Evolutionary conservation across 805 yeast genomes (phyloP).

Genomic region (Cephaloascus fragrans): DNA sequence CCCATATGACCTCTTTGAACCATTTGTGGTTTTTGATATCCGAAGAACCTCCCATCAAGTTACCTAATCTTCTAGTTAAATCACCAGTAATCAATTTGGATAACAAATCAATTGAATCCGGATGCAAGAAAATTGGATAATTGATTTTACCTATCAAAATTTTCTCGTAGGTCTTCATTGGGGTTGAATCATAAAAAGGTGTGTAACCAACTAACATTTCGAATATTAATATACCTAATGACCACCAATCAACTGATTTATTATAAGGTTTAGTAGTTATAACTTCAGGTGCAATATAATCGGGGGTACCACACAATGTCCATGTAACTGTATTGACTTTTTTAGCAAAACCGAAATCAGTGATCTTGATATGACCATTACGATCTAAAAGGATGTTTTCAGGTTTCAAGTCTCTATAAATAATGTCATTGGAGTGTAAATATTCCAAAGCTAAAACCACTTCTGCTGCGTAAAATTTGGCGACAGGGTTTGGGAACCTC

Average conservation of each 20-base stretch:
- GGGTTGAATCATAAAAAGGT: constrained; percentile 54
- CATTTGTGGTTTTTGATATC: constrained; percentile 49
- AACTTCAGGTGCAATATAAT: constrained; percentile 59
- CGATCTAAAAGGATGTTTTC: constrained; percentile 50
- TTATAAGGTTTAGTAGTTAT: constrained; percentile 54
- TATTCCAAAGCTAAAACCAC: constrained; percentile 50
- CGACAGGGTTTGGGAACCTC: constrained; percentile 53
- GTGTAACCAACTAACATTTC: constrained; percentile 58
- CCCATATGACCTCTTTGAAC: constrained; percentile 57
- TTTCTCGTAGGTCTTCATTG: constrained; percentile 55
- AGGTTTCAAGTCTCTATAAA: constrained; percentile 53
- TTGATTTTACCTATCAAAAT: constrained; percentile 43
- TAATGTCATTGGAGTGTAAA: constrained; percentile 47
- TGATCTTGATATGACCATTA: constrained; percentile 50
- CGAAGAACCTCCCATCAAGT: constrained; percentile 46
- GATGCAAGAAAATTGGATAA: constrained; percentile 44
- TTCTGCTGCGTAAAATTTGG: constrained; percentile 56
- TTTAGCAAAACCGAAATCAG: constrained; percentile 57
- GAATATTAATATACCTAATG: constrained; percentile 47
- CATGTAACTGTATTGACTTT: constrained; percentile 51
- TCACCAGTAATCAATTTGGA: constrained; percentile 44
- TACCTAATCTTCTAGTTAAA: constrained; percentile 46
- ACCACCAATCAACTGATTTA: constrained; percentile 61
- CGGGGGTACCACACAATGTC: constrained; percentile 58
- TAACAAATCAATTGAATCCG: constrained; percentile 42